A percentile compares a stretch with the other conserved stretches of the same genome.
Evolutionary conservation across 257 asterid species (phyloP).

Genomic region (Fraxinus excelsior): DNA sequence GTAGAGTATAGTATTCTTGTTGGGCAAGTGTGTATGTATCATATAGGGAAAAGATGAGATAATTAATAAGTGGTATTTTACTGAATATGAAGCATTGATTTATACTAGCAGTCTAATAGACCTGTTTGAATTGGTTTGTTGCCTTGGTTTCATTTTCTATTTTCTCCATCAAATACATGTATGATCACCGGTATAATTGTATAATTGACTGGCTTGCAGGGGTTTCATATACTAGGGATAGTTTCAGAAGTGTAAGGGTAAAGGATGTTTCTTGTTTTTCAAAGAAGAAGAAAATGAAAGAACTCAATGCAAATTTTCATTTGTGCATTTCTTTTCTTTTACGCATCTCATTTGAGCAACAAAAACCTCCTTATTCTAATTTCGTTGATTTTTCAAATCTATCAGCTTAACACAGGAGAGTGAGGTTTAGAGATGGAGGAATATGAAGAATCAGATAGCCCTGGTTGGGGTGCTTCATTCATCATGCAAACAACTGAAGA

Average conservation of each 20-base stretch:
- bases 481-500: constrained; percentile 91
- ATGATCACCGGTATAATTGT: constrained; percentile 2
- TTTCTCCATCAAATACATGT: background rate
- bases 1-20: constrained; percentile 11
- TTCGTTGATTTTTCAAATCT: constrained; percentile 6
- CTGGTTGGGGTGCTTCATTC: constrained; percentile 87
- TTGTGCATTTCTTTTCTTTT: background rate
- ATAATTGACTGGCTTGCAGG: background rate
- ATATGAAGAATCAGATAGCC: constrained; percentile 74
- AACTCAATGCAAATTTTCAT: background rate
- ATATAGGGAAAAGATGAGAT: constrained; percentile 6
- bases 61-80: constrained; percentile 2
- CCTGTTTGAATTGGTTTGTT: background rate
- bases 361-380: background rate
- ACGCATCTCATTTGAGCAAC: background rate
- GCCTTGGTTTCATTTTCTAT: background rate
- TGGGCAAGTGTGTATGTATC: constrained; percentile 10
- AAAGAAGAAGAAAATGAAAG: constrained; percentile 6
- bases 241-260: constrained; percentile 4
- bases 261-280: constrained; percentile 5
- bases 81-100: background rate
- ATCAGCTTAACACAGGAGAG: constrained; percentile 35
- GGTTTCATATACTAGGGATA: background rate
- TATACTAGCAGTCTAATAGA: background rate
- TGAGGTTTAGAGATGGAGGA: constrained; percentile 61